A percentile compares a stretch with the other conserved stretches of the same genome.
Evolutionary conservation across 805 yeast genomes (phyloP).

Genomic region (Saturnispora serradocipensis): DNA sequence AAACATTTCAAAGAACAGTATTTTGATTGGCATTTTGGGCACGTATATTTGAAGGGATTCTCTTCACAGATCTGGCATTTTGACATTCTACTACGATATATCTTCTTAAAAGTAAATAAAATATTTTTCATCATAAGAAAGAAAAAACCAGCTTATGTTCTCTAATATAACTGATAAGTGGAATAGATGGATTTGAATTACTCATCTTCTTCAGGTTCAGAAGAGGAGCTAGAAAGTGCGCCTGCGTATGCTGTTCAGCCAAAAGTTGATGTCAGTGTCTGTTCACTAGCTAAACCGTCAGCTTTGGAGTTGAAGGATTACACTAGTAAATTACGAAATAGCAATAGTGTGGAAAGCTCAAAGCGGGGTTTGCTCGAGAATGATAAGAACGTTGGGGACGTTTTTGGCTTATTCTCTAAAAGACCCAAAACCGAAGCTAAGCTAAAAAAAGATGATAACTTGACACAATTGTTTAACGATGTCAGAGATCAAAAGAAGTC

Average conservation of each 20-base stretch:
- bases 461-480: neutral
- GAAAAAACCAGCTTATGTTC: too few relatives aligned
- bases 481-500: neutral
- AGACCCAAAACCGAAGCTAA: neutral
- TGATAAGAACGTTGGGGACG: neutral
- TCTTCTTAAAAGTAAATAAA: neutral
- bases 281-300: neutral
- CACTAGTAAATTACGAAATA: neutral
- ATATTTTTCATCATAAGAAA: neutral
- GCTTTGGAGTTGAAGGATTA: neutral
- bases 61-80: slow-evolving; percentile 22
- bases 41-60: slow-evolving; percentile 33
- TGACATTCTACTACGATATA: neutral
- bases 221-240: neutral
- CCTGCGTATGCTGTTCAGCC: neutral
- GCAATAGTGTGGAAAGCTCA: neutral
- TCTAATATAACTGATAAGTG: neutral
- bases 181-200: neutral
- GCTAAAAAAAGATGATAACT: neutral
- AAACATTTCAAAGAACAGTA: slow-evolving; percentile 58
- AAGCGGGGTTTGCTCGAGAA: neutral
- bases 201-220: neutral
- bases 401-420: neutral
- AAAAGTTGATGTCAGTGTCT: neutral
- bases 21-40: slow-evolving; percentile 37